A percentile compares a stretch with the other conserved stretches of the same genome.
Evolutionary conservation across 2,329 filamentous ascomycete genomes (phyloP).

Genomic region (Ophiostoma angusticollis): DNA sequence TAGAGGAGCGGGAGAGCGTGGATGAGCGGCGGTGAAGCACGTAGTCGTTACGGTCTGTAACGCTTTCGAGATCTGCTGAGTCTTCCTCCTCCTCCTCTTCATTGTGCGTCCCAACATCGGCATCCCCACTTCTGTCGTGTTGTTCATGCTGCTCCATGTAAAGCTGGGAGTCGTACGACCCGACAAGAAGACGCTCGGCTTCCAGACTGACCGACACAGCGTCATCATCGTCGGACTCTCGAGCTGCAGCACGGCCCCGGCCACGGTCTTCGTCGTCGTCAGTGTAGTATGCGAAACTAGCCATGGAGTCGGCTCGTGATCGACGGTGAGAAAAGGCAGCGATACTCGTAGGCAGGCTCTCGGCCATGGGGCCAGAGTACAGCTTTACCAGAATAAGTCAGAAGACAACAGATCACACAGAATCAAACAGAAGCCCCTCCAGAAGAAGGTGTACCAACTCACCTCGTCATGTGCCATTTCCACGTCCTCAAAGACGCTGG

Average conservation of each 20-base stretch:
- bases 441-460: conserved; percentile 11
- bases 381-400: conserved; percentile 33
- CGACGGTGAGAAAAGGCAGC: conserved; percentile 85
- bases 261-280: conserved; percentile 44
- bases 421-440: neutral
- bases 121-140: conserved; percentile 24
- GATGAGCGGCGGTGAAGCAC: conserved; percentile 50
- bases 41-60: conserved; percentile 29
- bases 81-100: conserved; percentile 27
- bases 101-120: conserved; percentile 14
- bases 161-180: conserved; percentile 5
- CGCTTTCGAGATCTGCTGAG: conserved; percentile 23
- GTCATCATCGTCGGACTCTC: neutral
- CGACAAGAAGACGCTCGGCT: conserved; percentile 7
- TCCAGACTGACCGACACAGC: conserved; percentile 19
- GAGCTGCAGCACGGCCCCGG: conserved; percentile 14
- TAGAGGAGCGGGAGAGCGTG: conserved; percentile 40
- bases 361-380: conserved; percentile 84
- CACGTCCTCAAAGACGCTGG: conserved; percentile 85
- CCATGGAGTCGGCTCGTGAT: conserved; percentile 64
- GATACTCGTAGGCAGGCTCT: conserved; percentile 88
- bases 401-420: neutral
- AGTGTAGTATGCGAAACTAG: conserved; percentile 85
- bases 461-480: conserved; percentile 98
- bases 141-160: conserved; percentile 19